phyloP scores from a whole-genome alignment of 345 rosid species.

The Garcia nutans region DNA sequence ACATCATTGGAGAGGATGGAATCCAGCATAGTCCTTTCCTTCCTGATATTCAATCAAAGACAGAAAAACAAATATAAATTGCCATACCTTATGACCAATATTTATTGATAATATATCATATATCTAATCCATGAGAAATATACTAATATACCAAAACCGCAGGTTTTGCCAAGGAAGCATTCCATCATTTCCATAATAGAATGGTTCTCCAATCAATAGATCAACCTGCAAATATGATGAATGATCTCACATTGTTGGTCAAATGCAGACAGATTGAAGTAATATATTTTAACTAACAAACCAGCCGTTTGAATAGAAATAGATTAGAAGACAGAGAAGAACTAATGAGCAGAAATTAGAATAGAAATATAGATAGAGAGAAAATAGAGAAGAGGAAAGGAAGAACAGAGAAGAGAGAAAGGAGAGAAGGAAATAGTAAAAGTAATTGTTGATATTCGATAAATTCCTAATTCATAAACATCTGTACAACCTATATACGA shows the following conservation, averaged over 20 bases:
- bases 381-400: too few relatives aligned
- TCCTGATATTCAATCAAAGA: conserved; percentile 46
- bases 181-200: conserved; percentile 68
- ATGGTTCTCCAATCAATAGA: conserved; percentile 82
- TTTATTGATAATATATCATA: neutral
- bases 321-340: too few relatives aligned
- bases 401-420: too few relatives aligned
- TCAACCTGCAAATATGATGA: conserved; percentile 54
- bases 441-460: too few relatives aligned
- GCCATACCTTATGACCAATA: neutral
- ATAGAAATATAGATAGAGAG: too few relatives aligned
- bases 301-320: too few relatives aligned
- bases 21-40: conserved; percentile 68
- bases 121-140: neutral
- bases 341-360: too few relatives aligned
- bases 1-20: conserved; percentile 59
- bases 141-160: conserved; percentile 71
- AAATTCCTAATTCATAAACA: too few relatives aligned
- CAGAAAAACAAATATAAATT: conserved; percentile 1
- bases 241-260: neutral
- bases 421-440: too few relatives aligned
- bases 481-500: too few relatives aligned
- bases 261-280: neutral
- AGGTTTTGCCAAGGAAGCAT: conserved; percentile 92
- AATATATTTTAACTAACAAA: neutral